phyloP scores from a whole-genome alignment of 140 eudicot species.

The Ambrosia hybrid region DNA sequence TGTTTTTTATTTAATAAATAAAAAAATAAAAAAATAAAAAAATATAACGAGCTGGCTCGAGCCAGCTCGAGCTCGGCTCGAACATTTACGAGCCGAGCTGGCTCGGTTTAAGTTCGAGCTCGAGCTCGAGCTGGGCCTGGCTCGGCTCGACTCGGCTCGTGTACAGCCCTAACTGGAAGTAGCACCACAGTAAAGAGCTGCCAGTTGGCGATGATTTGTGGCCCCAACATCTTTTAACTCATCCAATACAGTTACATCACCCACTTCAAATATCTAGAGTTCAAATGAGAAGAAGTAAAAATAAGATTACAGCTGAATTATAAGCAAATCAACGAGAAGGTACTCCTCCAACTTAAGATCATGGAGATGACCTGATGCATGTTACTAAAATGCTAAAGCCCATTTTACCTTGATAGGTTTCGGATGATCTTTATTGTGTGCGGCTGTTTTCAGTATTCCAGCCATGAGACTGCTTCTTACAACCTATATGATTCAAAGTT shows the following conservation, averaged over 20 bases:
- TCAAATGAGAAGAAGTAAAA: neutral
- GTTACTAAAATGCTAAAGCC: conserved; percentile 8
- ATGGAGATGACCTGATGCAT: neutral
- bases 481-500: conserved; percentile 38
- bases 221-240: conserved; percentile 84
- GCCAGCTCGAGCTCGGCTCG: too few relatives aligned
- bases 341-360: neutral
- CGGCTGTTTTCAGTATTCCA: conserved; percentile 76
- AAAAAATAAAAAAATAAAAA: too few relatives aligned
- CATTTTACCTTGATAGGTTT: conserved; percentile 80
- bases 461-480: conserved; percentile 88
- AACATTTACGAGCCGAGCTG: too few relatives aligned
- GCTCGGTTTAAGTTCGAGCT: too few relatives aligned
- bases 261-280: conserved; percentile 85
- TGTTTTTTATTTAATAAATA: too few relatives aligned
- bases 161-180: conserved; percentile 91
- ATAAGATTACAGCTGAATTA: conserved; percentile 2
- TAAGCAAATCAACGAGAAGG: conserved; percentile 9
- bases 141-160: too few relatives aligned
- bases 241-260: conserved; percentile 66
- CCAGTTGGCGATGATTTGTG: conserved; percentile 66
- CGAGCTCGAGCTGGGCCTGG: too few relatives aligned
- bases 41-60: too few relatives aligned
- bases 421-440: conserved; percentile 94
- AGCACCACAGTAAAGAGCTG: conserved; percentile 96